Conservation (phyloP, 139 green algal genomes). For the Coelastrella sp. region DNA sequence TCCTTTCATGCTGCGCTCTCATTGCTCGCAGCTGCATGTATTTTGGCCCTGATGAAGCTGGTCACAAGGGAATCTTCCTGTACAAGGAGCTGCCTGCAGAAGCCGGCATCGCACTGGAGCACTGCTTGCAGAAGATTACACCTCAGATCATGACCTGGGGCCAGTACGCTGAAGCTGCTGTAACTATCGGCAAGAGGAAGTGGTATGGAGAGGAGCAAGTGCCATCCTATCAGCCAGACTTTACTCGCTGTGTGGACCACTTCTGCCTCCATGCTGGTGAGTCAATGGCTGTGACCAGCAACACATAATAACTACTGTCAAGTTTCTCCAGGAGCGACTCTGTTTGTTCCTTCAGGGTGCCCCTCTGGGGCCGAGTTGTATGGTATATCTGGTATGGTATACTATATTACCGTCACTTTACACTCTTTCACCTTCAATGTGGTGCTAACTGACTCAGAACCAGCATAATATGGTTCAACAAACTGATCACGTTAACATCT, state of each 20-base stretch:
- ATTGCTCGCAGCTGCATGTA: constrained; percentile 49
- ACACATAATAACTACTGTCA: not conserved
- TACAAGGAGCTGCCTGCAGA: constrained; percentile 50
- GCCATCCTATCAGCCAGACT: constrained; percentile 55
- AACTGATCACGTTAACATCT: no score
- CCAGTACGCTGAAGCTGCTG: constrained; percentile 43
- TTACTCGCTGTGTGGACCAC: constrained; percentile 56
- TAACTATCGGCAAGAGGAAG: not conserved
- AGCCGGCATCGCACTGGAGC: not conserved
- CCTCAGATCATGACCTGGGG: constrained; percentile 51
- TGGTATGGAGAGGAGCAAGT: constrained; percentile 9
- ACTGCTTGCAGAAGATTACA: constrained; percentile 16
- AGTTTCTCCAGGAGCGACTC: no score
- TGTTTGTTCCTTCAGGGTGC: not conserved
- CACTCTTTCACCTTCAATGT: not conserved
- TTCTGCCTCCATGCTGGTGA: constrained; percentile 57
- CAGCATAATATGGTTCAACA: no score
- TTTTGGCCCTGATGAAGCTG: constrained; percentile 55
- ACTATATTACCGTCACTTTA: not conserved
- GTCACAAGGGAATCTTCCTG: constrained; percentile 67
- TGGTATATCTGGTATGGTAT: not conserved
- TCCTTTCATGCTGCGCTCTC: not conserved
- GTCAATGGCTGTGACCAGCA: not conserved
- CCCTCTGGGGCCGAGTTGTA: no score
- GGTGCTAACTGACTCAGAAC: no score